Percentiles rank a stretch among this genome's conserved stretches.
These are phyloP conservation scores for Pichia paraexigua DNA, from an alignment of 805 yeast genomes.

Conservation along the genomic window DNA sequence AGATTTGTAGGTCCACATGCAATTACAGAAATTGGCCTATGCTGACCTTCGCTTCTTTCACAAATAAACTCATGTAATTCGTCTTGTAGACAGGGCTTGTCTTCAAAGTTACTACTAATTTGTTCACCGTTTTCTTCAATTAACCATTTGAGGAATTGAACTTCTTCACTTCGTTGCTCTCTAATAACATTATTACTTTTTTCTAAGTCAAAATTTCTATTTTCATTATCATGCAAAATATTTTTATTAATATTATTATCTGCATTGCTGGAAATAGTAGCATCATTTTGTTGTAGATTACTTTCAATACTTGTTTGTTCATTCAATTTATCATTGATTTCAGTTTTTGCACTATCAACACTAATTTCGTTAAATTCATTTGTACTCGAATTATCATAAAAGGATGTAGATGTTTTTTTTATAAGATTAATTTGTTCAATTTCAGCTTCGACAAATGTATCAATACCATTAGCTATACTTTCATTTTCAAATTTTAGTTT, in stretches of 20 bases:
- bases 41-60: slow-evolving; percentile 8
- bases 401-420: not conserved
- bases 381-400: not conserved
- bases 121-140: slow-evolving; percentile 12
- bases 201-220: not conserved
- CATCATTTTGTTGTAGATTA: not conserved
- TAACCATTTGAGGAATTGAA: slow-evolving; percentile 13
- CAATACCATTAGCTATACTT: not conserved
- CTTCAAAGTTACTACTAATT: slow-evolving; percentile 19
- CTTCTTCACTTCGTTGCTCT: slow-evolving; percentile 1
- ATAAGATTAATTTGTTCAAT: not conserved
- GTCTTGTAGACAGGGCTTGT: slow-evolving; percentile 20
- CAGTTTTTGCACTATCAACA: not conserved
- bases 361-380: not conserved
- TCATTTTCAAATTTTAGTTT: not conserved
- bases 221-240: not conserved
- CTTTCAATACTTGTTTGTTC: not conserved
- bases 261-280: not conserved
- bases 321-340: no score
- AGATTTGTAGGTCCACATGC: slow-evolving; percentile 31
- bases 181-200: not conserved
- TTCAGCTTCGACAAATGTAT: not conserved
- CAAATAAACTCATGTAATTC: slow-evolving; percentile 16
- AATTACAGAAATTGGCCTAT: slow-evolving; percentile 27
- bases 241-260: not conserved